Percentiles rank a stretch among this genome's conserved stretches.
Conservation (phyloP, 371 early-diverging fungal species). For the Thermomucor indicae-seudaticae region DNA sequence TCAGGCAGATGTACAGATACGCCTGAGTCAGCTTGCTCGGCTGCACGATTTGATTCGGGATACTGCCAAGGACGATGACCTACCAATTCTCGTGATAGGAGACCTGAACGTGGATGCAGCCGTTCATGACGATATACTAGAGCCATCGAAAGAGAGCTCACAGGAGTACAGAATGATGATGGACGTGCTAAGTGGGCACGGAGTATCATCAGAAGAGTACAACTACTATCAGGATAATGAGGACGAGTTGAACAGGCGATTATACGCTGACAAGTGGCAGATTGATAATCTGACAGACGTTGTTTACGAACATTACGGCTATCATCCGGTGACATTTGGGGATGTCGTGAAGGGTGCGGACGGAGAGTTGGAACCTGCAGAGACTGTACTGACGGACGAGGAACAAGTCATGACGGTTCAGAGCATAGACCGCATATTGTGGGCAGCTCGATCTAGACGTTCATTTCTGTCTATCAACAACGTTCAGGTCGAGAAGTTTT, state of each 20-base stretch:
- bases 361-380: slow-evolving; percentile 47
- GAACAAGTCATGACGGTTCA: slow-evolving; percentile 52
- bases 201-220: slow-evolving; percentile 10
- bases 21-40: slow-evolving; percentile 57
- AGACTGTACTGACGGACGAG: slow-evolving; percentile 56
- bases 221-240: not conserved
- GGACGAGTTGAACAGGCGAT: not conserved
- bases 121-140: slow-evolving; percentile 36
- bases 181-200: slow-evolving; percentile 64
- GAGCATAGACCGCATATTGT: slow-evolving; percentile 71
- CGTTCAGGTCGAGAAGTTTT: slow-evolving; percentile 28
- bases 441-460: slow-evolving; percentile 7
- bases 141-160: slow-evolving; percentile 27
- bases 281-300: slow-evolving; percentile 42
- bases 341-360: slow-evolving; percentile 47
- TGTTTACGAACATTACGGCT: slow-evolving; percentile 47
- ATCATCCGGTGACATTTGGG: slow-evolving; percentile 83
- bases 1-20: slow-evolving; percentile 52
- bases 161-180: slow-evolving; percentile 67
- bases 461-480: not conserved
- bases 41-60: slow-evolving; percentile 64
- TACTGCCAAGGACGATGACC: slow-evolving; percentile 20
- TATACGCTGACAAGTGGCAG: slow-evolving; percentile 2
- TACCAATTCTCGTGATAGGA: slow-evolving; percentile 65
- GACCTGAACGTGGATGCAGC: slow-evolving; percentile 78